These are phyloP conservation scores for Wickerhamomyces subpelliculosus DNA, from an alignment of 805 yeast species.

Conservation along the genomic window DNA sequence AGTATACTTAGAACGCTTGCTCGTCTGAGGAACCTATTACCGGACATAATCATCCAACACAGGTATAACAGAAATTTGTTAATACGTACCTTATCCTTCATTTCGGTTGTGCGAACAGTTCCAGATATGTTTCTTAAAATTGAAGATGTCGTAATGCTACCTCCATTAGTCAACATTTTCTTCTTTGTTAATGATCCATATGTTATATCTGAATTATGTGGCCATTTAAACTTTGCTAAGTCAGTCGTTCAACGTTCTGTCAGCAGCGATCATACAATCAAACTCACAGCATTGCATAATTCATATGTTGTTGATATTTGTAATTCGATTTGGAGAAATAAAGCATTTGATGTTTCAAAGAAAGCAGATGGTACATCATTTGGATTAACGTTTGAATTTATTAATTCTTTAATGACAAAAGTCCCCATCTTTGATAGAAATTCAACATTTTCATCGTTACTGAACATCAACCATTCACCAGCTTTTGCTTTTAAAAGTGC, in stretches of 20 bases:
- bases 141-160: slow-evolving; percentile 30
- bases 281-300: slow-evolving; percentile 34
- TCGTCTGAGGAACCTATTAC: too few relatives aligned
- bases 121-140: slow-evolving; percentile 16
- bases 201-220: slow-evolving; percentile 38
- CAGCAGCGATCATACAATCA: slow-evolving; percentile 9
- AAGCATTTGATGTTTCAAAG: slow-evolving; percentile 34
- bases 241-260: slow-evolving; percentile 8
- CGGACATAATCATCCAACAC: too few relatives aligned
- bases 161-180: slow-evolving; percentile 30
- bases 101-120: too few relatives aligned
- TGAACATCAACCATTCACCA: slow-evolving; percentile 44
- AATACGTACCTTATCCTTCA: too few relatives aligned
- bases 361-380: slow-evolving; percentile 25
- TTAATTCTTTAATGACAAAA: slow-evolving; percentile 14
- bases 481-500: slow-evolving; percentile 40
- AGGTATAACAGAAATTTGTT: too few relatives aligned
- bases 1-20: too few relatives aligned
- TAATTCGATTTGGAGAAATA: slow-evolving; percentile 51
- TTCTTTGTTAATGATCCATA: slow-evolving; percentile 38
- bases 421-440: slow-evolving; percentile 20
- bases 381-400: slow-evolving; percentile 24
- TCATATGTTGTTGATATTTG: slow-evolving; percentile 48
- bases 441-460: slow-evolving; percentile 16
- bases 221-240: slow-evolving; percentile 34